phyloP scores from a whole-genome alignment of 129 eudicot genomes.

The Centrapalus pauciflorus region DNA sequence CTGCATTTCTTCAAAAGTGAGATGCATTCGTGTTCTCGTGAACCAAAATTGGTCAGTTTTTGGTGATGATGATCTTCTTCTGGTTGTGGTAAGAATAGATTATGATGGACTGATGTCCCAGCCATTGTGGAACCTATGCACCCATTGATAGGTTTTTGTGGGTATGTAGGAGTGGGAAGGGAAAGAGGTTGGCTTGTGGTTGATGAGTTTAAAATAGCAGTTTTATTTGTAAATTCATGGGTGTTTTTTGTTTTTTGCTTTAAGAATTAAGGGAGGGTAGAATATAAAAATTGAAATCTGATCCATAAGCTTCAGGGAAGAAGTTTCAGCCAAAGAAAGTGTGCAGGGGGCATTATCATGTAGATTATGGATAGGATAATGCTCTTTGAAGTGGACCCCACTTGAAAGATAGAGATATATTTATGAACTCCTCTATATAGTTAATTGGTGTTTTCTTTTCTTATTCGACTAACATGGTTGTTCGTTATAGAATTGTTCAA shows the following conservation, averaged over 20 bases:
- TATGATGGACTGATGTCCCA: conserved; percentile 67
- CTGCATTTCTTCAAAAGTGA: conserved; percentile 59
- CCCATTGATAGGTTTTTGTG: not conserved
- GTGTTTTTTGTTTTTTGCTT: not conserved
- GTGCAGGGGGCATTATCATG: conserved; percentile 26
- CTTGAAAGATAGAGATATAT: conserved; percentile 3
- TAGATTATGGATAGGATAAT: conserved; percentile 57
- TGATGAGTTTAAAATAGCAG: not conserved
- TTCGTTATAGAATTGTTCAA: no score
- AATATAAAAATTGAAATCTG: no score
- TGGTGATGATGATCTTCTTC: conserved; percentile 38
- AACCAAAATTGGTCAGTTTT: conserved; percentile 32
- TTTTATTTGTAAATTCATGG: not conserved
- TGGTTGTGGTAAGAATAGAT: conserved; percentile 35
- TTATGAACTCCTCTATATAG: no score
- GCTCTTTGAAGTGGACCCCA: conserved; percentile 28
- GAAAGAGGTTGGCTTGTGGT: not conserved
- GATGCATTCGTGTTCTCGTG: conserved; percentile 62
- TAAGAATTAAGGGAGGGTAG: not conserved
- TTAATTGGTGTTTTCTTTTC: no score
- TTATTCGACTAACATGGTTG: no score
- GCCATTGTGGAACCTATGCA: conserved; percentile 37
- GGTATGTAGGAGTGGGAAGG: not conserved
- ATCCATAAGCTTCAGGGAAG: conserved; percentile 40
- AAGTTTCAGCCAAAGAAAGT: conserved; percentile 47